phyloP scores from a whole-genome alignment of 805 yeast genomes.

The Yarrowia keelungensis region DNA sequence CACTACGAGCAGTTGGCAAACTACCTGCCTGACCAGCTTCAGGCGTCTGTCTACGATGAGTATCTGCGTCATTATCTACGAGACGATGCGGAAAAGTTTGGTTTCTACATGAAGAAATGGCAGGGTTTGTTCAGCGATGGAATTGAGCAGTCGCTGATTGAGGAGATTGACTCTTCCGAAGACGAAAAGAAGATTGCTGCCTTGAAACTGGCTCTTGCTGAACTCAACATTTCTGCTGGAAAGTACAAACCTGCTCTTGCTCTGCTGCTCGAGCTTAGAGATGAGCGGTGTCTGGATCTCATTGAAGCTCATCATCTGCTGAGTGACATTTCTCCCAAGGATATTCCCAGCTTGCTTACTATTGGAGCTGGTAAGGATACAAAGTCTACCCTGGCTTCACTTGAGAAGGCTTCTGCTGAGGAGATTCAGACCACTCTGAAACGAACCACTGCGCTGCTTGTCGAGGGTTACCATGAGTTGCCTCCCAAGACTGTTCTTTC shows the following conservation, averaged over 20 bases:
- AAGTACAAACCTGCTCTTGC: slow-evolving; percentile 69
- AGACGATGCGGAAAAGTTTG: slow-evolving; percentile 52
- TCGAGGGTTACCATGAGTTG: slow-evolving; percentile 70
- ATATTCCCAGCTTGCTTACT: slow-evolving; percentile 21
- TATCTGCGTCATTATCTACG: slow-evolving; percentile 56
- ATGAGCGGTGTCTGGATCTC: slow-evolving; percentile 62
- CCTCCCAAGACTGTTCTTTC: slow-evolving; percentile 59
- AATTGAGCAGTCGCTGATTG: slow-evolving; percentile 58
- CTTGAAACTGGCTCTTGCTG: slow-evolving; percentile 45
- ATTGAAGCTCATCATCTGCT: slow-evolving; percentile 70
- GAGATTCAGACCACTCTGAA: slow-evolving; percentile 53
- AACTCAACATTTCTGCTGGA: slow-evolving; percentile 62
- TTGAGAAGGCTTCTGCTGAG: slow-evolving; percentile 54
- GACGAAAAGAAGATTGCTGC: slow-evolving; percentile 43
- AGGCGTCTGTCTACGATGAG: slow-evolving; percentile 54
- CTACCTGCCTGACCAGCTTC: slow-evolving; percentile 60
- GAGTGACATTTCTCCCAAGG: slow-evolving; percentile 32
- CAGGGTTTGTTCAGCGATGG: slow-evolving; percentile 60
- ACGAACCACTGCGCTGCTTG: slow-evolving; percentile 61
- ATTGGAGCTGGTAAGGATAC: slow-evolving; percentile 17
- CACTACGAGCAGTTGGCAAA: slow-evolving; percentile 58
- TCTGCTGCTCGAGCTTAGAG: slow-evolving; percentile 65
- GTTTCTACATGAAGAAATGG: slow-evolving; percentile 62
- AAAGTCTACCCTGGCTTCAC: slow-evolving; percentile 48
- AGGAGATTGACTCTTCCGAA: slow-evolving; percentile 50